A percentile compares a stretch with the other conserved stretches of the same genome.
Evolutionary conservation across 495 filamentous ascomycete species (phyloP).

Genomic region (Penicillium longicatenatum): DNA sequence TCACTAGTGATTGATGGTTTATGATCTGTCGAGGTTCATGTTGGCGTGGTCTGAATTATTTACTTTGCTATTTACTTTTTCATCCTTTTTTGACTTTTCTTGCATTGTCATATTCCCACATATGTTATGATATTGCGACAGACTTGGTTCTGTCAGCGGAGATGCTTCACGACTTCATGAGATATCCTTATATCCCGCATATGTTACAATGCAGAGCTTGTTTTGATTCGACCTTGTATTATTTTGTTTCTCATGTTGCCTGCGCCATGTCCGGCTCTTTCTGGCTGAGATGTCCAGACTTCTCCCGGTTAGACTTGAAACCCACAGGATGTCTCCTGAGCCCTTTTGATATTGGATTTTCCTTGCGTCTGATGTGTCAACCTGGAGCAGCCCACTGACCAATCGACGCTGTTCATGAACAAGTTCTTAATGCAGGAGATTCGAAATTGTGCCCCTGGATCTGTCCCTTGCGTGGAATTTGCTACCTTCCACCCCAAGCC

Average conservation of each 20-base stretch:
- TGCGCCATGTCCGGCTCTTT: slow-evolving; percentile 5
- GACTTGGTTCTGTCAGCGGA: slow-evolving; percentile 5
- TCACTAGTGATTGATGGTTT: slow-evolving; percentile 12
- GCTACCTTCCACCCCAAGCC: slow-evolving; percentile 16
- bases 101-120: neutral
- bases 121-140: neutral
- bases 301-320: slow-evolving; percentile 3
- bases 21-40: slow-evolving; percentile 12
- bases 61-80: slow-evolving; percentile 1
- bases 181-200: slow-evolving; percentile 16
- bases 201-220: slow-evolving; percentile 21
- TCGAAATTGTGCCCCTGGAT: slow-evolving; percentile 5
- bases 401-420: slow-evolving; percentile 1
- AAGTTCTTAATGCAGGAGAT: slow-evolving; percentile 13
- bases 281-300: neutral
- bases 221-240: neutral
- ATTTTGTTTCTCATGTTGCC: slow-evolving; percentile 11
- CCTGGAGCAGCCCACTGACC: slow-evolving; percentile 2
- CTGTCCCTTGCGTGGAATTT: slow-evolving; percentile 22
- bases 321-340: slow-evolving; percentile 7
- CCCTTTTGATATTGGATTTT: slow-evolving; percentile 19
- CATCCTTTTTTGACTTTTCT: slow-evolving; percentile 4
- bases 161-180: slow-evolving; percentile 29
- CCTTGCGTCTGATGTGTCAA: slow-evolving; percentile 32
- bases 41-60: slow-evolving; percentile 7